Evolutionary conservation across 345 rosid species (phyloP).

Genomic region (Dipteronia sinensis): DNA sequence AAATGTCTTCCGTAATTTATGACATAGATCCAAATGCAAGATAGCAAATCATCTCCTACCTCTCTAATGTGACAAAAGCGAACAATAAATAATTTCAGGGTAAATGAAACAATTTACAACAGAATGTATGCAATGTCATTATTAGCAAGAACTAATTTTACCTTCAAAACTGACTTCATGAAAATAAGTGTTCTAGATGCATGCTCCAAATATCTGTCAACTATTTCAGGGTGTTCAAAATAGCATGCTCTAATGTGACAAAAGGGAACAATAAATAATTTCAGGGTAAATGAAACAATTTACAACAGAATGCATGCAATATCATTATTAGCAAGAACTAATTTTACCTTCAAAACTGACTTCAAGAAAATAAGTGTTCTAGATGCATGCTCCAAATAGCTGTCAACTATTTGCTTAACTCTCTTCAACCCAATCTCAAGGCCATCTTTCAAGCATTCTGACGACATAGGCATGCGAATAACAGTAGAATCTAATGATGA

Average conservation of each 20-base stretch:
- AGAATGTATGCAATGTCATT: background rate
- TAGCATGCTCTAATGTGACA: no score
- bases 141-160: constrained; percentile 28
- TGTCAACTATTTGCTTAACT: constrained; percentile 66
- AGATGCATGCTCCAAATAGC: constrained; percentile 74
- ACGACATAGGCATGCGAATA: constrained; percentile 89
- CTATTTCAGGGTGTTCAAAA: no score
- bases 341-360: constrained; percentile 78
- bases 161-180: constrained; percentile 85
- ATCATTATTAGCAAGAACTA: constrained; percentile 5
- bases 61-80: background rate
- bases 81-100: background rate
- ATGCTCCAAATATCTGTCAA: constrained; percentile 71
- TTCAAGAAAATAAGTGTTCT: constrained; percentile 73
- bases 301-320: background rate
- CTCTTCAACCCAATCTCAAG: constrained; percentile 64
- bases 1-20: background rate
- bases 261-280: background rate
- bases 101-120: background rate
- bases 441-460: constrained; percentile 74
- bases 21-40: background rate
- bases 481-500: constrained; percentile 70
- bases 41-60: background rate
- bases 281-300: background rate
- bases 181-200: constrained; percentile 75